Evolutionary conservation across 139 green algal genomes (phyloP).

Genomic region (Coccomyxa sp.): DNA sequence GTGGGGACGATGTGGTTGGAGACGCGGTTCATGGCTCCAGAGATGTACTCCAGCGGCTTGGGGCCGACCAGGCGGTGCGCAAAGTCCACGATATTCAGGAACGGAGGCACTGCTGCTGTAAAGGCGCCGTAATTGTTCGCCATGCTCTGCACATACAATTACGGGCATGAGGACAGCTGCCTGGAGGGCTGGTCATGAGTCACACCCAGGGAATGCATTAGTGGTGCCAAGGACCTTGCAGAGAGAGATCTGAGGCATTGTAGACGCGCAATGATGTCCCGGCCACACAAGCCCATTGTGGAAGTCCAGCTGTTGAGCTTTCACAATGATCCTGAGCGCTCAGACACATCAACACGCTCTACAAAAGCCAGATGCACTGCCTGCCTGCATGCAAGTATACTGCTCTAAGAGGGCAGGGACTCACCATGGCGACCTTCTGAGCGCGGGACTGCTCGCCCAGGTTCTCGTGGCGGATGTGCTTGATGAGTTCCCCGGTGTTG

Average conservation of each 20-base stretch:
- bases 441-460: constrained; percentile 28
- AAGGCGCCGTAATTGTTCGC: constrained; percentile 80
- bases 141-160: constrained; percentile 34
- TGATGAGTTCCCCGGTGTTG: constrained; percentile 95
- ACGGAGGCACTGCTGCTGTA: constrained; percentile 54
- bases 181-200: no score
- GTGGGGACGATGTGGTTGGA: constrained; percentile 74
- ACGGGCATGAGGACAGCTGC: no score
- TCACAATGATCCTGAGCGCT: no score
- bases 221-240: no score
- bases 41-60: constrained; percentile 64
- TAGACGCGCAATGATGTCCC: no score
- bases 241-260: no score
- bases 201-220: no score
- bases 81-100: constrained; percentile 77
- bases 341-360: neutral
- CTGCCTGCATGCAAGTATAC: no score
- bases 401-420: neutral
- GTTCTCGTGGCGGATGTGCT: constrained; percentile 63
- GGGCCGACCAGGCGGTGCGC: constrained; percentile 77
- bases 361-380: neutral
- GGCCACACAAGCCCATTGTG: no score
- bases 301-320: no score
- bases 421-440: constrained; percentile 7
- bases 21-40: constrained; percentile 62